Conservation (phyloP, 257 asterid species). For the Vinca minor region DNA sequence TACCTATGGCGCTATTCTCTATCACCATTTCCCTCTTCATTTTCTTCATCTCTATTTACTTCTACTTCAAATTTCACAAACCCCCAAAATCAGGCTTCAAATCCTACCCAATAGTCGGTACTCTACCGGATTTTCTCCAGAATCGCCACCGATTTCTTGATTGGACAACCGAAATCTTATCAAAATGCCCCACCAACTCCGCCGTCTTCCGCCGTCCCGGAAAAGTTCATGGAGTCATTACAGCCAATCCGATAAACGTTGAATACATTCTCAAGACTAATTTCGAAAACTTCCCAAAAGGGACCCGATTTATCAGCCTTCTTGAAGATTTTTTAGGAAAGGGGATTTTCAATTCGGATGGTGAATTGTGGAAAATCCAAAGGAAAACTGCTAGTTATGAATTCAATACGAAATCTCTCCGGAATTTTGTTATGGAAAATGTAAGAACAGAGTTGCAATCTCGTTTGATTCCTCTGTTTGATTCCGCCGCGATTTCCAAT, state of each 20-base stretch:
- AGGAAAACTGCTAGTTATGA: too few species aligned
- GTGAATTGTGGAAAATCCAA: too few species aligned
- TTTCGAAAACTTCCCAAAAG: slow-evolving; percentile 76
- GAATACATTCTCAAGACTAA: slow-evolving; percentile 64
- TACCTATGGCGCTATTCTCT: slow-evolving; percentile 16
- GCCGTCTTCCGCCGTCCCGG: slow-evolving; percentile 77
- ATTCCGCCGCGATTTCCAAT: slow-evolving; percentile 19
- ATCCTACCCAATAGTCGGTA: slow-evolving; percentile 49
- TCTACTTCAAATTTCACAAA: slow-evolving; percentile 8
- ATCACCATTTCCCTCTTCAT: background rate
- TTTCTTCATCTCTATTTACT: too few species aligned
- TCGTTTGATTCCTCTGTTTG: slow-evolving; percentile 48
- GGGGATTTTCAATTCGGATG: too few species aligned
- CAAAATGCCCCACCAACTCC: slow-evolving; percentile 47
- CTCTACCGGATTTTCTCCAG: too few species aligned
- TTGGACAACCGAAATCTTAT: too few species aligned
- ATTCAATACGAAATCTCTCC: too few species aligned
- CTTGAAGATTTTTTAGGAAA: too few species aligned
- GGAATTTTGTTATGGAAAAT: too few species aligned
- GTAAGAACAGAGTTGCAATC: slow-evolving; percentile 44
- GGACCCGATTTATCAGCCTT: slow-evolving; percentile 40
- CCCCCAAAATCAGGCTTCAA: slow-evolving; percentile 11
- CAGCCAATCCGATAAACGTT: slow-evolving; percentile 57
- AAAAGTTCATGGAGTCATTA: slow-evolving; percentile 53
- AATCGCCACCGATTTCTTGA: too few species aligned